Base-by-base conservation (phyloP, 2,329 filamentous ascomycete species). In the Sclerotinia spermophila region DNA sequence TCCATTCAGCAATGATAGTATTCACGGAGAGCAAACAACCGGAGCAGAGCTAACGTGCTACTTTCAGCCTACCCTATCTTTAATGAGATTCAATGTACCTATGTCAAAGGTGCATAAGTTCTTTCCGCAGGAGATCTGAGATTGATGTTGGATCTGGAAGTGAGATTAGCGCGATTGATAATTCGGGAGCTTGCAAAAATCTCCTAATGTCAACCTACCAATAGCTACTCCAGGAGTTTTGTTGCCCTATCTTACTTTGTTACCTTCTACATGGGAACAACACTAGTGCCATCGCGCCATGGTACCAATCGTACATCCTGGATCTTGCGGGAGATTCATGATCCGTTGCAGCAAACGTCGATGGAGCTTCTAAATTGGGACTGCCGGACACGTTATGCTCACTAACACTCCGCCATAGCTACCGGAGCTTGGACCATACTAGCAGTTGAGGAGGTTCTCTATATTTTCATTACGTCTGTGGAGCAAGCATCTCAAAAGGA, bases 101-200 rank as follows among this genome's bases (percentile, higher is more conserved):
- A 51, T 38, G 15, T 48, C 21, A 27, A 64, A 64, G 24, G 7
- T 64, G 33, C 24, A 51, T 24, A 30, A 64, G 15, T 35, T 13
- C 7, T 48, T 27, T n/a, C 61, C 27, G 44, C 44, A n/a, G 44
- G 30, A 38, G 24, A 38, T 51, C 44, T 51, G 2, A 38, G 33
- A 51, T 64, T 19, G 24, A 44, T 27, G 30, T 38, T 48, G 33
- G 33, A 51, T 64, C 42, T 64, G 44, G 44, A 64, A 44, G 8
- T 38, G 24, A 64, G 61, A 51, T 51, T 38, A 21, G 44, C 30
- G 27, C 30, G 35, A 64, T 64, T 51, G 13, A 13, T 30, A 64
- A 38, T 64, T 17, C 30, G 35, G 61, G 61, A 64, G 61, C 44
- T 51, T 64, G 61, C 61, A 51, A 64, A 64, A 64, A 38, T 64